Evolutionary conservation across 2,329 filamentous ascomycete species (phyloP), one percentile per base, ranked within the genome.

Genomic region (Calonectria hongkongensis): DNA sequence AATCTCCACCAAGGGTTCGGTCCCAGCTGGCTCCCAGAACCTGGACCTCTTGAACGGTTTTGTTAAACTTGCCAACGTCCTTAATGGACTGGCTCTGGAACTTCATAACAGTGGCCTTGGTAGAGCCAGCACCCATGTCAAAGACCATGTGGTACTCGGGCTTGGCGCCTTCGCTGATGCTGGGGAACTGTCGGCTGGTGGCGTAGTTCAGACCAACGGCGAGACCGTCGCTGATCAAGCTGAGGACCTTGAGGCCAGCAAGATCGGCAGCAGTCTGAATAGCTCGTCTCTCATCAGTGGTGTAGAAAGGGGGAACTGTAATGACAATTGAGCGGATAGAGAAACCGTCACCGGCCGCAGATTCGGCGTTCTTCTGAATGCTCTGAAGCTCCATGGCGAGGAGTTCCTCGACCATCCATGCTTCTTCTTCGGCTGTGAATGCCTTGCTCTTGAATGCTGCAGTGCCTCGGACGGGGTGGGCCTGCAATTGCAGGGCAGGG

Each of bases 141-240:
- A 97, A 99, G 36, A 99, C 92, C 83, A 99, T 86, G 85, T 99
- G 95, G 79, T 96, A 91, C 85, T 99, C 97, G 0, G 97, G 93
- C 86, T 95, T 95, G 76, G 91, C 93, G 68, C 95, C 95, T 67
- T 97, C 93, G 68, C 91, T 94, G 73, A 97, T 88, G 79, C 91
- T 95, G 45, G 96, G 95, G 84, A 98, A 99, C 18, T 94, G 95
- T 80, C 97, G 92, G 80, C 91, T 94, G 33, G 95, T 98, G 51
- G 97, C 97, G 84, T 98, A 99, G 86, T 99, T 97, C 78, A 99
- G 86, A 30, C 95, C 97, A 71, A 99, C 96, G 39, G 97, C 95
- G 74, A 98, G 86, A 18, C 96, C 96, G 82, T 99, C 97, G 76
- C 93, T 97, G 76, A 99, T 90, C 72, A 98, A 87, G 67, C 93